These are phyloP conservation scores for Colletotrichum plurivorum DNA, from an alignment of 2,329 filamentous ascomycete genomes.

Conservation along the genomic window DNA sequence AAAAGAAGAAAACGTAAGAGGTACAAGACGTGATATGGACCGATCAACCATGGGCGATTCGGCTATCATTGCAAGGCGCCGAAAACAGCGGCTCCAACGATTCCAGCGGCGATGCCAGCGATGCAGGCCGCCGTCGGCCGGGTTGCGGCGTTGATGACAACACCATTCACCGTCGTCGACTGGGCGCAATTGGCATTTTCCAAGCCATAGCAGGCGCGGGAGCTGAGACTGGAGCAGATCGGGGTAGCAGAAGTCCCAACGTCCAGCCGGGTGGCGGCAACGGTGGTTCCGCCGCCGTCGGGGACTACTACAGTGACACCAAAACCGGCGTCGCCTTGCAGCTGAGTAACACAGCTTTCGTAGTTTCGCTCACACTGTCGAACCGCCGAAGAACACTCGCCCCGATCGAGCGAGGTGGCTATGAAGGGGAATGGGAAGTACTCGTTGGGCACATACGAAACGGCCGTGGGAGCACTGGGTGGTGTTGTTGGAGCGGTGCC, in stretches of 20 bases:
- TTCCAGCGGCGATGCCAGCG: slow-evolving; percentile 37
- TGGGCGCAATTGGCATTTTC: slow-evolving; percentile 56
- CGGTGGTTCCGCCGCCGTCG: slow-evolving; percentile 66
- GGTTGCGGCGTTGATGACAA: slow-evolving; percentile 39
- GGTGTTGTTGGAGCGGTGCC: slow-evolving; percentile 63
- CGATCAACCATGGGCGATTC: background rate
- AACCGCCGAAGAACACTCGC: slow-evolving; percentile 66
- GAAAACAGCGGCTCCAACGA: slow-evolving; percentile 33
- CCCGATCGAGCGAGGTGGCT: slow-evolving; percentile 66
- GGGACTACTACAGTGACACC: slow-evolving; percentile 71
- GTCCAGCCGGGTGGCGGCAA: slow-evolving; percentile 57
- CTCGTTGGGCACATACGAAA: slow-evolving; percentile 68
- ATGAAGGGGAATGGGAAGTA: slow-evolving; percentile 75
- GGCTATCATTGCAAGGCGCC: slow-evolving; percentile 31
- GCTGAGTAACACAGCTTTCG: slow-evolving; percentile 64
- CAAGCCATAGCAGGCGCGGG: slow-evolving; percentile 63
- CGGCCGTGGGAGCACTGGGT: slow-evolving; percentile 53
- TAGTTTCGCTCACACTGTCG: slow-evolving; percentile 68
- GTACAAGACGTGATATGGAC: too few relatives aligned
- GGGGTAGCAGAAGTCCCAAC: slow-evolving; percentile 63
- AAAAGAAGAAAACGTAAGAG: too few relatives aligned
- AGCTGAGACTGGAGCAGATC: slow-evolving; percentile 70
- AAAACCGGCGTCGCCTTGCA: slow-evolving; percentile 59
- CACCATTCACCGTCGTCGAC: slow-evolving; percentile 40
- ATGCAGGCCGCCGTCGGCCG: slow-evolving; percentile 33